Percentiles rank a stretch among this genome's conserved stretches.
These are phyloP conservation scores for Populus deltoides DNA, from an alignment of 345 rosid species.

Conservation along the genomic window DNA sequence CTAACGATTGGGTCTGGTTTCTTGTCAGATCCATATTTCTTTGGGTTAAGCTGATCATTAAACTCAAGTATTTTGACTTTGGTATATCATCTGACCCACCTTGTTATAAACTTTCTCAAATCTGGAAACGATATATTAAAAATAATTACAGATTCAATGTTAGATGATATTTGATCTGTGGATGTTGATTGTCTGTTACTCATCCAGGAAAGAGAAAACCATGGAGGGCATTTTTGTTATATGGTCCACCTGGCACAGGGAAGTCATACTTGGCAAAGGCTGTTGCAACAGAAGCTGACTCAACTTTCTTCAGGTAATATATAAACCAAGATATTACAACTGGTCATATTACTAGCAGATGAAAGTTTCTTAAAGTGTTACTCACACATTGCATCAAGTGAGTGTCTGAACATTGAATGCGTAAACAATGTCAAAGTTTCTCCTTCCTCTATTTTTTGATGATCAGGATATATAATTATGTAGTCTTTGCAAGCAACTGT, in stretches of 20 bases:
- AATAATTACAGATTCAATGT: too few relatives aligned
- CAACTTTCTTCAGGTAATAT: constrained; percentile 81
- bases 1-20: too few relatives aligned
- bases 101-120: too few relatives aligned
- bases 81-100: too few relatives aligned
- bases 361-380: background rate
- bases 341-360: too few relatives aligned
- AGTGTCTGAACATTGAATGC: background rate
- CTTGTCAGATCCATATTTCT: too few relatives aligned
- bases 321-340: background rate
- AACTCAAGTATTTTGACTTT: too few relatives aligned
- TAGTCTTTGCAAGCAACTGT: background rate
- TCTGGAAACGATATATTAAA: too few relatives aligned
- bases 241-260: constrained; percentile 95
- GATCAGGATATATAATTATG: background rate
- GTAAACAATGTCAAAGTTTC: too few relatives aligned
- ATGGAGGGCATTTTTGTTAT: constrained; percentile 82
- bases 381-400: background rate
- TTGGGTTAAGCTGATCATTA: too few relatives aligned
- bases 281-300: constrained; percentile 91
- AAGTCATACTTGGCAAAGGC: constrained; percentile 92
- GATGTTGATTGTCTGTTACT: background rate
- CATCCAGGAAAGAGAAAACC: constrained; percentile 75
- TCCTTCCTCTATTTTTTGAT: background rate
- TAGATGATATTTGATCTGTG: background rate